phyloP scores from a whole-genome alignment of 116 monocot genomes.

The Cymodocea nodosa region DNA sequence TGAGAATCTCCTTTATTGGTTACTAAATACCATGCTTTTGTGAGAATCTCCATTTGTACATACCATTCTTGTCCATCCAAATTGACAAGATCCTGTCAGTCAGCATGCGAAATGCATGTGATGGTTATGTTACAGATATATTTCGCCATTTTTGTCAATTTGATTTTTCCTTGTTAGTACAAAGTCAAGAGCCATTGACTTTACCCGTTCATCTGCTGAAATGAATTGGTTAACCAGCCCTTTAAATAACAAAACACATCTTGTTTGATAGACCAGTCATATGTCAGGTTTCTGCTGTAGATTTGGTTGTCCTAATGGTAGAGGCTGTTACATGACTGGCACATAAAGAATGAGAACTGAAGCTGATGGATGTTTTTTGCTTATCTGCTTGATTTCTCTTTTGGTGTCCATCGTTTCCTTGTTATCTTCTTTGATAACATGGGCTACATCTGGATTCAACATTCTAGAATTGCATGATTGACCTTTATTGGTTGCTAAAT shows the following conservation, averaged over 20 bases:
- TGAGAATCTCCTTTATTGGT: no score
- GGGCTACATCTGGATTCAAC: constrained; percentile 18
- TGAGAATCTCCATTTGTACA: no score
- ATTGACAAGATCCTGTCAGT: background rate
- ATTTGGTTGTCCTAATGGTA: constrained; percentile 2
- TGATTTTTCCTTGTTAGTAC: background rate
- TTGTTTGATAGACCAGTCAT: constrained; percentile 7
- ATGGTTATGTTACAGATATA: background rate
- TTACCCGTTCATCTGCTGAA: no score
- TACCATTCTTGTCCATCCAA: no score
- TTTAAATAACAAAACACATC: no score
- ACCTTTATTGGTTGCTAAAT: no score
- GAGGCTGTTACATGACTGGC: constrained; percentile 11
- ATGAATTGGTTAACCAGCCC: no score
- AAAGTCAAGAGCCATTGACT: background rate
- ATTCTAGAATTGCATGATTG: background rate
- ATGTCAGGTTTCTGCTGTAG: constrained; percentile 11
- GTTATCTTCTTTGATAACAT: constrained; percentile 4
- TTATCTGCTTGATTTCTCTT: constrained; percentile 7
- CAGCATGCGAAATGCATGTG: no score
- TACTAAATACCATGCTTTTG: no score
- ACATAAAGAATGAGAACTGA: constrained; percentile 11
- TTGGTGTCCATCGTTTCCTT: constrained; percentile 19
- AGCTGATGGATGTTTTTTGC: constrained; percentile 3
- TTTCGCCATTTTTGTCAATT: background rate